Evolutionary conservation across 805 yeast species (phyloP).

Genomic region (Gaillardinia entomophila): DNA sequence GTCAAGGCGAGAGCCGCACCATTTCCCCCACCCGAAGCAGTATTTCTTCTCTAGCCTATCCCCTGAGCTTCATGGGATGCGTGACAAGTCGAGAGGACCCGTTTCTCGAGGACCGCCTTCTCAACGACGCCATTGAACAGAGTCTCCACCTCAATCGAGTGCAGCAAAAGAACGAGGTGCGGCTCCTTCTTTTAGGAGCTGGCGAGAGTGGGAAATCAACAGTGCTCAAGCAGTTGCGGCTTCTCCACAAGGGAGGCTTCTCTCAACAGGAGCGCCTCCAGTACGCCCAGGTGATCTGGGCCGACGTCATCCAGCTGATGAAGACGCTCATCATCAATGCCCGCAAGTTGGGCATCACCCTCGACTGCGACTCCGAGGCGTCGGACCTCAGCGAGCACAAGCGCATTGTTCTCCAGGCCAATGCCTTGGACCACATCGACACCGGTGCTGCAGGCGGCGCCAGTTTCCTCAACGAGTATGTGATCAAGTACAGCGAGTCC

Average conservation of each 20-base stretch:
- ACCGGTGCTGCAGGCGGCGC: conserved; percentile 64
- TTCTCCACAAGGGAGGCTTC: conserved; percentile 84
- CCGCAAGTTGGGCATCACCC: conserved; percentile 51
- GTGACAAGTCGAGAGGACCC: conserved; percentile 56
- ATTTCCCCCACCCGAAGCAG: neutral
- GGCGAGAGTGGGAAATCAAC: conserved; percentile 96
- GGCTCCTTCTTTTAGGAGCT: conserved; percentile 78
- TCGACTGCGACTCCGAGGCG: conserved; percentile 58
- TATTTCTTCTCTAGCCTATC: neutral
- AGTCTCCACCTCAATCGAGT: conserved; percentile 46
- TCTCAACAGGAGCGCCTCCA: conserved; percentile 70
- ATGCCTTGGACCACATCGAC: conserved; percentile 57
- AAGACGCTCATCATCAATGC: conserved; percentile 71
- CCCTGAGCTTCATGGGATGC: conserved; percentile 88
- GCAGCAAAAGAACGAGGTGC: conserved; percentile 54
- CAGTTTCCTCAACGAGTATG: conserved; percentile 57
- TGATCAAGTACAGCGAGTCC: conserved; percentile 52
- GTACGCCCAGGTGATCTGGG: conserved; percentile 88
- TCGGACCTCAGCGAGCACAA: conserved; percentile 42
- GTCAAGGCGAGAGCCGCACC: neutral
- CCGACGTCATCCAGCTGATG: conserved; percentile 84
- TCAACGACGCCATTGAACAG: conserved; percentile 63
- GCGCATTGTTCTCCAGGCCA: conserved; percentile 47
- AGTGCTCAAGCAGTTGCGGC: conserved; percentile 80
- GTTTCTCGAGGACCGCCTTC: conserved; percentile 45